Evolutionary conservation across 2,329 filamentous ascomycete species (phyloP).

Genomic region (Colletotrichum sublineola): DNA sequence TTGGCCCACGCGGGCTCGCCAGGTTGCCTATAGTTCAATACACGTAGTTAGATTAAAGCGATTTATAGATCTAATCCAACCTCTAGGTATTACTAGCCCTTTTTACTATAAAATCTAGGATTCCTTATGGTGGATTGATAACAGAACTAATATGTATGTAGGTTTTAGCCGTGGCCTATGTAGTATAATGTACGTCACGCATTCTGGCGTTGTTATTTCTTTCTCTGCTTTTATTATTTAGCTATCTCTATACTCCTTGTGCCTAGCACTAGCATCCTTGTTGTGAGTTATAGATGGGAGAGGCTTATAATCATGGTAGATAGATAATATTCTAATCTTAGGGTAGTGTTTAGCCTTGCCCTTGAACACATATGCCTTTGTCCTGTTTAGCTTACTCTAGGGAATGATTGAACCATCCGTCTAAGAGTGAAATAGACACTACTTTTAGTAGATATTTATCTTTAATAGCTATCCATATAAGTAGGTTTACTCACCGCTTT

Average conservation of each 20-base stretch:
- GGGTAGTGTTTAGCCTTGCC: slow-evolving; percentile 1
- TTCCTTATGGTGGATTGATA: no score
- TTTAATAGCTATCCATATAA: neutral
- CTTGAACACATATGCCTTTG: neutral
- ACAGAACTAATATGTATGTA: no score
- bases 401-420: neutral
- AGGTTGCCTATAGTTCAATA: no score
- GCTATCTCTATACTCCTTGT: neutral
- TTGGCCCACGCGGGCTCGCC: no score
- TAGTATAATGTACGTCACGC: no score
- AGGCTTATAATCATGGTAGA: neutral
- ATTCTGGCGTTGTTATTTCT: neutral
- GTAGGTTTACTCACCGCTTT: neutral
- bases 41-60: no score
- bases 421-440: neutral
- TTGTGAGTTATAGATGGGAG: neutral
- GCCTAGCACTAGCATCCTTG: neutral
- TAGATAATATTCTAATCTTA: neutral
- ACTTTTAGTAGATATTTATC: neutral
- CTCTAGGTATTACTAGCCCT: no score
- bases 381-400: neutral
- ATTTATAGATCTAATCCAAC: no score
- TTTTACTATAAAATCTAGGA: no score
- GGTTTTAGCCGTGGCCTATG: no score
- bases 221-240: neutral